Evolutionary conservation across 768 basidiomycete species (phyloP).

Genomic region (Lactarius sp.): DNA sequence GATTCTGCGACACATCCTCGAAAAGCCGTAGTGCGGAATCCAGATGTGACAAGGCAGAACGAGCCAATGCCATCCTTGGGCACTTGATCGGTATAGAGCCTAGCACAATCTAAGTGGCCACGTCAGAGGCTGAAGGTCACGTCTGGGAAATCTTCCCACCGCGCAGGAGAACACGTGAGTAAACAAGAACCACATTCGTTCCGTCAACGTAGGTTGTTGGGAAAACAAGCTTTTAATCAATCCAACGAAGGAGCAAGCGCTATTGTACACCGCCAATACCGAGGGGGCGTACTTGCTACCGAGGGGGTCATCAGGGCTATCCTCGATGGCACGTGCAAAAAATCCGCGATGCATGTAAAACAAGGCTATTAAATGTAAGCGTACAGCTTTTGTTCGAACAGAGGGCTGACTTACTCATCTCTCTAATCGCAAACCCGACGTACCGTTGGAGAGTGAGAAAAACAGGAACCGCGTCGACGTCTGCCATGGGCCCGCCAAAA

Average conservation of each 20-base stretch:
- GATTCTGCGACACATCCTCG: constrained; percentile 46
- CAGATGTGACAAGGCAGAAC: constrained; percentile 62
- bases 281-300: constrained; percentile 65
- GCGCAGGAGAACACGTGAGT: constrained; percentile 70
- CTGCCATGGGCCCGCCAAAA: constrained; percentile 44
- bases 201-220: constrained; percentile 60
- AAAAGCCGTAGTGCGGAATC: constrained; percentile 59
- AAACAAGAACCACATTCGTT: constrained; percentile 69
- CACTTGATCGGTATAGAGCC: constrained; percentile 63
- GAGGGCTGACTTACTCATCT: constrained; percentile 48
- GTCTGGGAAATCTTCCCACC: constrained; percentile 36
- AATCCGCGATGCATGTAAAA: constrained; percentile 75
- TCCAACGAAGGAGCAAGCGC: constrained; percentile 64
- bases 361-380: constrained; percentile 38
- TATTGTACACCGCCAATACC: constrained; percentile 63
- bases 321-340: constrained; percentile 66
- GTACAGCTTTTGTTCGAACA: neutral
- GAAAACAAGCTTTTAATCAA: constrained; percentile 59
- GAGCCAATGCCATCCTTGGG: constrained; percentile 57
- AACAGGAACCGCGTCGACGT: constrained; percentile 43
- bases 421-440: constrained; percentile 59
- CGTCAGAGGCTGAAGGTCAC: neutral
- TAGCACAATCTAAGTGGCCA: constrained; percentile 50
- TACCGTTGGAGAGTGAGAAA: constrained; percentile 66
- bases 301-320: constrained; percentile 57